These are phyloP conservation scores for Tuber brumale DNA, from an alignment of 495 filamentous ascomycete species.

Conservation along the genomic window DNA sequence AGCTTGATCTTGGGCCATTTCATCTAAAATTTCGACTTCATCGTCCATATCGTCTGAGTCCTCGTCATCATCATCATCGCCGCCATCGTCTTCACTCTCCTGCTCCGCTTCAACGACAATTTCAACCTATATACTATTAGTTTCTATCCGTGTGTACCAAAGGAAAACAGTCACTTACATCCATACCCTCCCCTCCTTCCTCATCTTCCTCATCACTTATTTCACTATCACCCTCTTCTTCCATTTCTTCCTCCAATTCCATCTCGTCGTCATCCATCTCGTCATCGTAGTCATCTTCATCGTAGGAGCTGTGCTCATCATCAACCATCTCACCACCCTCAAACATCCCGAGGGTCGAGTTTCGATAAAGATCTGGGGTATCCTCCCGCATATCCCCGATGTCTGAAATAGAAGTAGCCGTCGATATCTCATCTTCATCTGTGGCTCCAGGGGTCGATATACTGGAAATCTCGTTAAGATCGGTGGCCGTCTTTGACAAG, in stretches of 20 bases:
- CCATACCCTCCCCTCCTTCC: conserved; percentile 64
- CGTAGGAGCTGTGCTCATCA: conserved; percentile 63
- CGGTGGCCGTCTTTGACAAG: conserved; percentile 77
- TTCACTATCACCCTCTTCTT: conserved; percentile 65
- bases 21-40: conserved; percentile 55
- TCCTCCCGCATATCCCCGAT: conserved; percentile 85
- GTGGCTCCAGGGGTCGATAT: conserved; percentile 61
- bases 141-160: neutral
- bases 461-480: conserved; percentile 71
- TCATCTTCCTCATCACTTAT: conserved; percentile 88
- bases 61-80: conserved; percentile 58
- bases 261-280: conserved; percentile 54
- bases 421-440: conserved; percentile 82
- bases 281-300: conserved; percentile 86
- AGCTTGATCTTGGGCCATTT: conserved; percentile 49
- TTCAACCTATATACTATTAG: conserved; percentile 65
- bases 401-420: conserved; percentile 82
- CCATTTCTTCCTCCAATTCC: conserved; percentile 64
- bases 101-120: conserved; percentile 72
- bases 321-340: conserved; percentile 86
- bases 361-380: conserved; percentile 93
- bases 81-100: conserved; percentile 55
- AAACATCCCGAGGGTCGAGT: conserved; percentile 91
- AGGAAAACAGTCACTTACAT: conserved; percentile 43
- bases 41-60: conserved; percentile 56